Conservation (phyloP, 768 basidiomycete species). For the Chalciporus sphaerocephalus region DNA sequence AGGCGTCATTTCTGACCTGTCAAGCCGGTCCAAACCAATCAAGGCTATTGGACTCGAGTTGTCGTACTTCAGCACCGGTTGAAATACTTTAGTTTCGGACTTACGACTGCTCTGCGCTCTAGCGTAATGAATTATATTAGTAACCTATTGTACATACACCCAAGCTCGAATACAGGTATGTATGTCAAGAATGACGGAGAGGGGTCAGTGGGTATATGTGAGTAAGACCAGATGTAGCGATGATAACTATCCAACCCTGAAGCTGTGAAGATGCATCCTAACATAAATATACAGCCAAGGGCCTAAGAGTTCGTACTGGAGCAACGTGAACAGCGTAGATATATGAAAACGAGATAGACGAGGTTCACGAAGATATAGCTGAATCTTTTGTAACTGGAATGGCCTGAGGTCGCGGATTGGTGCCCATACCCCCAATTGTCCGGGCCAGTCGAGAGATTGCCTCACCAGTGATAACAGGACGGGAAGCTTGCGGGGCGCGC, state of each 20-base stretch:
- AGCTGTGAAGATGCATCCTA: slow-evolving; percentile 3
- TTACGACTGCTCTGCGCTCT: not conserved
- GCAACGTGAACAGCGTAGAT: slow-evolving; percentile 9
- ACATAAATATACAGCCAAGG: slow-evolving; percentile 12
- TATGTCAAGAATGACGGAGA: slow-evolving; percentile 9
- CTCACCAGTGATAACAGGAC: slow-evolving; percentile 72
- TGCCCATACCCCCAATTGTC: slow-evolving; percentile 46
- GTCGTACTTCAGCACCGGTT: slow-evolving; percentile 80
- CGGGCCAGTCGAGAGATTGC: slow-evolving; percentile 63
- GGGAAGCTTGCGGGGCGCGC: slow-evolving; percentile 41
- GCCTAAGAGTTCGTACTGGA: slow-evolving; percentile 10
- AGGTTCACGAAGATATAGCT: slow-evolving; percentile 21
- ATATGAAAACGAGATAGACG: slow-evolving; percentile 5
- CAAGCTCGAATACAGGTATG: slow-evolving; percentile 20
- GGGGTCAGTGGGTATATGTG: slow-evolving; percentile 23
- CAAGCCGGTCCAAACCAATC: slow-evolving; percentile 81
- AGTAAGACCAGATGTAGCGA: slow-evolving; percentile 13
- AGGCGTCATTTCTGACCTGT: slow-evolving; percentile 88
- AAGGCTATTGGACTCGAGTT: slow-evolving; percentile 88
- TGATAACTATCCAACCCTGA: slow-evolving; percentile 15
- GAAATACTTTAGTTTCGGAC: not conserved
- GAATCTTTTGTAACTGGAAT: slow-evolving; percentile 27
- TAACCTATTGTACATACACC: slow-evolving; percentile 22
- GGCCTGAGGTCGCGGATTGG: slow-evolving; percentile 22
- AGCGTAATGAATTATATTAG: slow-evolving; percentile 13